A percentile compares a stretch with the other conserved stretches of the same genome.
Evolutionary conservation across 179 eudicot species (phyloP).

Genomic region (Silene noctiflora): DNA sequence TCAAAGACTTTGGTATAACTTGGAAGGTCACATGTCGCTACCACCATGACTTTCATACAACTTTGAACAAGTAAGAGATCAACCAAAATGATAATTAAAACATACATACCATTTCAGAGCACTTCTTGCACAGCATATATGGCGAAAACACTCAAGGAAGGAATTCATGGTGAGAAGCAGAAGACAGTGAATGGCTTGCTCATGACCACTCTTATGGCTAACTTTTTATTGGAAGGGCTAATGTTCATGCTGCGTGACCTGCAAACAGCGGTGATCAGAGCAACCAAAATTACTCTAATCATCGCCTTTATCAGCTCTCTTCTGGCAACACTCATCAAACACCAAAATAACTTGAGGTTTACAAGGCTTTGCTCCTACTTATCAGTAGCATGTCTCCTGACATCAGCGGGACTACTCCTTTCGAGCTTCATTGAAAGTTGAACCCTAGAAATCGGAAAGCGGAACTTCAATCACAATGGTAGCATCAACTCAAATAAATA

Average conservation of each 20-base stretch:
- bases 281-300: not conserved
- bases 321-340: not conserved
- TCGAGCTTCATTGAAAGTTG: not conserved
- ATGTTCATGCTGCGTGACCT: not conserved
- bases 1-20: too few species aligned
- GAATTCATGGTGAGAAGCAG: not conserved
- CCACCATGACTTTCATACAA: too few species aligned
- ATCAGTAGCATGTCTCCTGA: not conserved
- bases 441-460: not conserved
- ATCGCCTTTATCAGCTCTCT: not conserved
- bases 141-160: not conserved
- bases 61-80: too few species aligned
- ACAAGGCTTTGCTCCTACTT: not conserved
- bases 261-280: not conserved
- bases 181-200: not conserved
- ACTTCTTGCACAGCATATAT: too few species aligned
- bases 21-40: too few species aligned
- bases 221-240: not conserved
- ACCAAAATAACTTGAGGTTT: not conserved
- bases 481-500: too few species aligned
- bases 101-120: not conserved
- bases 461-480: not conserved
- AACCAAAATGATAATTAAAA: too few species aligned
- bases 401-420: not conserved
- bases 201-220: not conserved